phyloP scores from a whole-genome alignment of 257 asterid species.

The Solanum pennellii region DNA sequence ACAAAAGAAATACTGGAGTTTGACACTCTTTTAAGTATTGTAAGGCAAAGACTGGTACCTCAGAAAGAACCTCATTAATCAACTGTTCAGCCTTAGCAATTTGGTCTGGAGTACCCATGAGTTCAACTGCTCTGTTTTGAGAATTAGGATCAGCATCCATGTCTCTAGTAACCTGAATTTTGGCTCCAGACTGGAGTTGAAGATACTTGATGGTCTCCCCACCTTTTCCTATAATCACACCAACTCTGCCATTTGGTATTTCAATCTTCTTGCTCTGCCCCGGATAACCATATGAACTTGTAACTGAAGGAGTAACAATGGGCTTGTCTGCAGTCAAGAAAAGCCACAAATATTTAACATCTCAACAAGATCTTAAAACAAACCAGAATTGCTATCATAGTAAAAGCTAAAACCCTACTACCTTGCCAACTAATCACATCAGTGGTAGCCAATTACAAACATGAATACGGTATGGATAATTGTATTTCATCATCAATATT shows the following conservation, averaged over 20 bases:
- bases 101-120: slow-evolving; percentile 15
- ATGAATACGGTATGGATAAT: neutral
- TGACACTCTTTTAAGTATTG: neutral
- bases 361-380: neutral
- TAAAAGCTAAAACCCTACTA: neutral
- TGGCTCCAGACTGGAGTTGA: slow-evolving; percentile 69
- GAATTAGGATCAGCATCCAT: slow-evolving; percentile 12
- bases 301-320: neutral
- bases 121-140: slow-evolving; percentile 11
- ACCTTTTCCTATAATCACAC: slow-evolving; percentile 69
- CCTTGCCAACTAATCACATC: neutral
- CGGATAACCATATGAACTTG: slow-evolving; percentile 9
- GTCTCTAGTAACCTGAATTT: slow-evolving; percentile 57
- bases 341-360: neutral
- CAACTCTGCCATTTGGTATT: slow-evolving; percentile 70
- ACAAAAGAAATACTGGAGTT: neutral
- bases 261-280: slow-evolving; percentile 15
- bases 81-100: slow-evolving; percentile 18
- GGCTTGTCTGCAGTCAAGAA: neutral
- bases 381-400: neutral
- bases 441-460: neutral
- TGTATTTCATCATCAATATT: neutral
- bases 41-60: slow-evolving; percentile 25
- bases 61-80: slow-evolving; percentile 26
- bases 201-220: slow-evolving; percentile 77